phyloP scores from a whole-genome alignment of 768 basidiomycete species.

The Agaricus sinodeliciosus region DNA sequence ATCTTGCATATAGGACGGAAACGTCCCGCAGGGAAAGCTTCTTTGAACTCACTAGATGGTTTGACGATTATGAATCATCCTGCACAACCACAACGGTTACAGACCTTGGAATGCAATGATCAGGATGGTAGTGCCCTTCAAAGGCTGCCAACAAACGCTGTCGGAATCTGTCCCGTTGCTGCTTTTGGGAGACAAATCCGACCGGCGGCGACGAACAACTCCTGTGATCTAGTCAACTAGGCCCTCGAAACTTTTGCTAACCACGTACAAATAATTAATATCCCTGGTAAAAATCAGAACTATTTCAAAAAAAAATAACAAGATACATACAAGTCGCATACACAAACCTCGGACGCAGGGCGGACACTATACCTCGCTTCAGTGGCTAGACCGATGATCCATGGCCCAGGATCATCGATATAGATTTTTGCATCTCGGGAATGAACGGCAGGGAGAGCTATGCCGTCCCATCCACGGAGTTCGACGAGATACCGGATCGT shows the following conservation, averaged over 20 bases:
- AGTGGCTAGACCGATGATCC: constrained; percentile 87
- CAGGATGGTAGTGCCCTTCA: constrained; percentile 84
- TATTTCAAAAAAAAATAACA: not conserved
- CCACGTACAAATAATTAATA: constrained; percentile 68
- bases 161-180: constrained; percentile 76
- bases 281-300: constrained; percentile 37
- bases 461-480: constrained; percentile 87
- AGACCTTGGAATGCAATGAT: constrained; percentile 73
- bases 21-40: constrained; percentile 88
- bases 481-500: constrained; percentile 91
- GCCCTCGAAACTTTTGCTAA: not conserved
- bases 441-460: constrained; percentile 77
- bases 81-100: constrained; percentile 6
- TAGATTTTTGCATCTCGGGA: constrained; percentile 89
- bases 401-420: constrained; percentile 94
- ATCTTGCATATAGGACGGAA: constrained; percentile 91
- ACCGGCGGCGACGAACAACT: constrained; percentile 76
- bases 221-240: constrained; percentile 25
- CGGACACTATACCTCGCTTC: constrained; percentile 77
- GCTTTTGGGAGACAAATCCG: constrained; percentile 67
- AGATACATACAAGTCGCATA: constrained; percentile 72
- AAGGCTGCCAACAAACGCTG: constrained; percentile 72
- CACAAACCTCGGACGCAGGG: constrained; percentile 73
- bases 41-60: constrained; percentile 75
- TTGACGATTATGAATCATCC: constrained; percentile 6